Evolutionary conservation across 2,329 filamentous ascomycete species (phyloP).

Genomic region (Didymellaceae sp.): DNA sequence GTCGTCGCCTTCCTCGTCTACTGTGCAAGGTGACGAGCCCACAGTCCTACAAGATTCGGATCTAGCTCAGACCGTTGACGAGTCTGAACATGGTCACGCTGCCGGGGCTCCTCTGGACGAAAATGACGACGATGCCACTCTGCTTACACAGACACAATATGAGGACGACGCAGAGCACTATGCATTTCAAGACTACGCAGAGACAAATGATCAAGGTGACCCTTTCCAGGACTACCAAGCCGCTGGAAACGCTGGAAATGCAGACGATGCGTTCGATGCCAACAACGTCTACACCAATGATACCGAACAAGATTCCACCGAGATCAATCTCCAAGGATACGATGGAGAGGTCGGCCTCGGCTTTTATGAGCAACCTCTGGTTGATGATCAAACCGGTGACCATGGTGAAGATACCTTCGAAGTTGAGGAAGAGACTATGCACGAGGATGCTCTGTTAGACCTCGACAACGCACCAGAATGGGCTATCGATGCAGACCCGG

Average conservation of each 20-base stretch:
- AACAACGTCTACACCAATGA: conserved; percentile 22
- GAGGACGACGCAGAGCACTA: conserved; percentile 21
- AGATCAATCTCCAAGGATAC: conserved; percentile 26
- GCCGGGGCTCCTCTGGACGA: conserved; percentile 12
- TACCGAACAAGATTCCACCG: conserved; percentile 34
- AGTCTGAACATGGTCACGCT: conserved; percentile 7
- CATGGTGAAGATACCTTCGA: conserved; percentile 13
- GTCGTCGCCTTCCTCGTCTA: conserved; percentile 40
- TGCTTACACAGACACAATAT: conserved; percentile 18
- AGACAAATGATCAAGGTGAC: conserved; percentile 21
- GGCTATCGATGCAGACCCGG: conserved; percentile 22
- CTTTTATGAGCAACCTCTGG: conserved; percentile 16
- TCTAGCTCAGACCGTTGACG: conserved; percentile 10
- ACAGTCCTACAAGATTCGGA: conserved; percentile 18
- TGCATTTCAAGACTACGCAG: conserved; percentile 27
- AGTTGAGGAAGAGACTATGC: conserved; percentile 19
- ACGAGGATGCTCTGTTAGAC: conserved; percentile 28
- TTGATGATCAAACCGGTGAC: conserved; percentile 13
- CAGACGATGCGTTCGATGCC: conserved; percentile 20
- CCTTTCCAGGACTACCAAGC: conserved; percentile 22
- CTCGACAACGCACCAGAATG: conserved; percentile 28
- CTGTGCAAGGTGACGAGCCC: conserved; percentile 42
- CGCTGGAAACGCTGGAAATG: conserved; percentile 21
- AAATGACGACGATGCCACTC: conserved; percentile 9
- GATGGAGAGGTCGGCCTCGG: conserved; percentile 25